Percentiles rank a stretch among this genome's conserved stretches.
phyloP scores from a whole-genome alignment of 164 flowering plant genomes.

The Echeveria elegans region DNA sequence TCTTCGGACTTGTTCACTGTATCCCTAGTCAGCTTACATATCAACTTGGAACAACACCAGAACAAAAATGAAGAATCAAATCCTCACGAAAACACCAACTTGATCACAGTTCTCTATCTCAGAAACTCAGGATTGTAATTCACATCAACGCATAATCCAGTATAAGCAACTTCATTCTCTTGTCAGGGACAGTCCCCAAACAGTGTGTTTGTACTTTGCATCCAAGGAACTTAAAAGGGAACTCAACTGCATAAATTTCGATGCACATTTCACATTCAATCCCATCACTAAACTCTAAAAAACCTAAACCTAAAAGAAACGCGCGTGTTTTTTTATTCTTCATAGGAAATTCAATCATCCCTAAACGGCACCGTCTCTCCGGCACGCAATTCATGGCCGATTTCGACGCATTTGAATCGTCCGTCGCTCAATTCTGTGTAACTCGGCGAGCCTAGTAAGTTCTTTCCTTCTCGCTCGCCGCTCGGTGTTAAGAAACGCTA shows the following conservation, averaged over 20 bases:
- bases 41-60: slow-evolving; percentile 54
- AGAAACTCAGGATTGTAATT: no score
- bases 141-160: no score
- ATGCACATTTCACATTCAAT: neutral
- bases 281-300: neutral
- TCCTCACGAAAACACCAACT: neutral
- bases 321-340: slow-evolving; percentile 55
- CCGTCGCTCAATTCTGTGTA: slow-evolving; percentile 58
- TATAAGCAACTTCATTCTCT: no score
- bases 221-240: no score
- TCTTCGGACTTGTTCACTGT: slow-evolving; percentile 80
- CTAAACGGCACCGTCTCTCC: slow-evolving; percentile 69
- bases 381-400: slow-evolving; percentile 71
- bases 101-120: no score
- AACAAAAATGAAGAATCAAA: neutral
- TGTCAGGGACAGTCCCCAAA: no score
- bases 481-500: no score
- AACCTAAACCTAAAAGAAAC: slow-evolving; percentile 23
- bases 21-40: slow-evolving; percentile 78
- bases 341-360: slow-evolving; percentile 55
- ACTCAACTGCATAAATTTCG: no score
- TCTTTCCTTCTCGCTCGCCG: slow-evolving; percentile 41
- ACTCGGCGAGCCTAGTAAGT: no score
- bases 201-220: no score
- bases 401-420: slow-evolving; percentile 68